Evolutionary conservation across 2,329 filamentous ascomycete genomes (phyloP).

Genomic region (Fonsecaea multimorphosa): DNA sequence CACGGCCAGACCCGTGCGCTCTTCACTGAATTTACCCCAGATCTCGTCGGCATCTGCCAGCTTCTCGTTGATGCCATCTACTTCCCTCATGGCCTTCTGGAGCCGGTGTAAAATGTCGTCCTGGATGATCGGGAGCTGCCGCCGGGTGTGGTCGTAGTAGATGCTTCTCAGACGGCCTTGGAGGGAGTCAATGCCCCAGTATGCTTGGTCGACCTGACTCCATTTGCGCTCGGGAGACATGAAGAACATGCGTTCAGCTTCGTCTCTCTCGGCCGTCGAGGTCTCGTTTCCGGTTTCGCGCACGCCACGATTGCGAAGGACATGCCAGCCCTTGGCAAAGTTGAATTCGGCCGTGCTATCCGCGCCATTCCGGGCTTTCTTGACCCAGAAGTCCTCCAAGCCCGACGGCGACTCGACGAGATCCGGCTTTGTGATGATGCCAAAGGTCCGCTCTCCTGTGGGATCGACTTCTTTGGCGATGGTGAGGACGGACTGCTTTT

Average conservation of each 20-base stretch:
- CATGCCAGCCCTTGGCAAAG: slow-evolving; percentile 48
- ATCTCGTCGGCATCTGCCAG: slow-evolving; percentile 15
- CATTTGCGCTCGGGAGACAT: slow-evolving; percentile 5
- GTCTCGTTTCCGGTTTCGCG: slow-evolving; percentile 22
- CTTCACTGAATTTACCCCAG: slow-evolving; percentile 9
- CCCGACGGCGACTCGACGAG: slow-evolving; percentile 42
- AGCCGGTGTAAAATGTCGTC: slow-evolving; percentile 11
- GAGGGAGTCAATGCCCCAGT: slow-evolving; percentile 19
- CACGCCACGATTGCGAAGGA: slow-evolving; percentile 38
- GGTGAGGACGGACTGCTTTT: slow-evolving; percentile 48
- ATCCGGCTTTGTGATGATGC: slow-evolving; percentile 55
- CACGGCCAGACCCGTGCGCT: slow-evolving; percentile 9
- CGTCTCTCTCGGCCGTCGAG: slow-evolving; percentile 8
- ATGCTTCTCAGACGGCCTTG: slow-evolving; percentile 15
- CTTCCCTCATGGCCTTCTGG: slow-evolving; percentile 13
- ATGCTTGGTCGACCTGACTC: slow-evolving; percentile 7
- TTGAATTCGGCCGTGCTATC: slow-evolving; percentile 36
- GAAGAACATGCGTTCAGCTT: slow-evolving; percentile 19
- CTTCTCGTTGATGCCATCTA: slow-evolving; percentile 12
- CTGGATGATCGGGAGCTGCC: slow-evolving; percentile 15
- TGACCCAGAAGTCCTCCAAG: slow-evolving; percentile 35
- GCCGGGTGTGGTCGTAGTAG: slow-evolving; percentile 19
- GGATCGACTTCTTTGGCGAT: slow-evolving; percentile 45
- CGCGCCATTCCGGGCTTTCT: slow-evolving; percentile 9
- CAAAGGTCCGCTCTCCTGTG: slow-evolving; percentile 47